Evolutionary conservation across 2,329 filamentous ascomycete species (phyloP).

Genomic region (Triangularia setosa): DNA sequence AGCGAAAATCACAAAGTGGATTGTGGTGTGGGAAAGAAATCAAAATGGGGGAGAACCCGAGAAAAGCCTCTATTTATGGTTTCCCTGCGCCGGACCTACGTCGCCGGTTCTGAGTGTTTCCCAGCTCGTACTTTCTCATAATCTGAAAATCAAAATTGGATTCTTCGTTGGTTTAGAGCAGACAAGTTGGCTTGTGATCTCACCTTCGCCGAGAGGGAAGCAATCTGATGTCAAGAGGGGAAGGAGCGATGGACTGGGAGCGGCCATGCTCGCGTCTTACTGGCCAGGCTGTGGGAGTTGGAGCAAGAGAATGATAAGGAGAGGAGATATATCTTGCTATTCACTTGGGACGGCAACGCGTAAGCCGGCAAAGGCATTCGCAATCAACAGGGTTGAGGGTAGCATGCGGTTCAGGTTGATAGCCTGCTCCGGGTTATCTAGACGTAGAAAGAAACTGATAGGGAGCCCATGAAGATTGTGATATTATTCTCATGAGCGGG

Average conservation of each 20-base stretch:
- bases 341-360: not conserved
- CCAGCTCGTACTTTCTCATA: not conserved
- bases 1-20: not conserved
- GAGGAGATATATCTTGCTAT: not conserved
- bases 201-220: not conserved
- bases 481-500: not conserved
- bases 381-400: not conserved
- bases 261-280: not conserved
- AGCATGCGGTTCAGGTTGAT: not conserved
- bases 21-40: not conserved
- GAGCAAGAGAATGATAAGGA: not conserved
- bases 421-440: not conserved
- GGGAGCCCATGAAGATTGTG: not conserved
- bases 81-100: not conserved
- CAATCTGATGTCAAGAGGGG: not conserved
- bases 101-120: not conserved
- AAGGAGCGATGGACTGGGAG: not conserved
- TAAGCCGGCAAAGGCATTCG: not conserved
- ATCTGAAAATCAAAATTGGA: not conserved
- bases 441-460: not conserved
- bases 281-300: not conserved
- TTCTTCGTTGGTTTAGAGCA: not conserved
- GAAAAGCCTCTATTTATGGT: not conserved
- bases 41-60: not conserved
- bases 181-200: not conserved